These are phyloP conservation scores for Pyricularia grisea DNA, from an alignment of 2,329 filamentous ascomycete genomes.

Conservation along the genomic window DNA sequence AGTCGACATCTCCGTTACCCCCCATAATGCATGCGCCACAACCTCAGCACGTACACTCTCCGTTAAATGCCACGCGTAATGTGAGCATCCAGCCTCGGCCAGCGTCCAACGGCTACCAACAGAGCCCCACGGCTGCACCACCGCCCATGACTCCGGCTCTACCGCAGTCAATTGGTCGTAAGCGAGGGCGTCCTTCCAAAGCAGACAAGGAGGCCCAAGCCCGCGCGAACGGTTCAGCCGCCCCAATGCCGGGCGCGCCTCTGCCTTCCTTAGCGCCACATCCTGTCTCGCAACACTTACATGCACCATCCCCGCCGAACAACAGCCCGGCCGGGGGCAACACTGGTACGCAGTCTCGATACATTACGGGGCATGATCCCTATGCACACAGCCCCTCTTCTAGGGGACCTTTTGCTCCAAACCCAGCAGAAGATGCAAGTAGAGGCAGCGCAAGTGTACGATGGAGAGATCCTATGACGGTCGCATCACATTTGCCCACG, in stretches of 20 bases:
- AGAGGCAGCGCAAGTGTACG: not conserved
- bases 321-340: not conserved
- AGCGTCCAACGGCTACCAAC: constrained; percentile 14
- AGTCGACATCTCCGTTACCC: not conserved
- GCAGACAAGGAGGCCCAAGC: constrained; percentile 19
- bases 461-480: constrained; percentile 1
- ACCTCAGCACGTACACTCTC: not conserved
- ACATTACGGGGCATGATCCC: not conserved
- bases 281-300: constrained; percentile 7
- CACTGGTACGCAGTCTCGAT: not conserved
- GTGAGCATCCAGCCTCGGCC: constrained; percentile 22
- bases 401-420: not conserved
- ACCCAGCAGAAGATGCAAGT: not conserved
- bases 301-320: not conserved
- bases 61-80: constrained; percentile 8
- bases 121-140: constrained; percentile 6
- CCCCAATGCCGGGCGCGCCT: constrained; percentile 14
- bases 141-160: constrained; percentile 7
- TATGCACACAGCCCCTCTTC: not conserved
- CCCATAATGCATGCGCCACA: constrained; percentile 4
- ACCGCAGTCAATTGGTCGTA: constrained; percentile 12
- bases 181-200: constrained; percentile 24
- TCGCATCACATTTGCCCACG: not conserved
- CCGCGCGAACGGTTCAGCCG: constrained; percentile 10
- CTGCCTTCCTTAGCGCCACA: constrained; percentile 12